Evolutionary conservation across 164 flowering plant species (phyloP), one percentile per base, ranked within the genome.

Genomic region (Stephania japonica): DNA sequence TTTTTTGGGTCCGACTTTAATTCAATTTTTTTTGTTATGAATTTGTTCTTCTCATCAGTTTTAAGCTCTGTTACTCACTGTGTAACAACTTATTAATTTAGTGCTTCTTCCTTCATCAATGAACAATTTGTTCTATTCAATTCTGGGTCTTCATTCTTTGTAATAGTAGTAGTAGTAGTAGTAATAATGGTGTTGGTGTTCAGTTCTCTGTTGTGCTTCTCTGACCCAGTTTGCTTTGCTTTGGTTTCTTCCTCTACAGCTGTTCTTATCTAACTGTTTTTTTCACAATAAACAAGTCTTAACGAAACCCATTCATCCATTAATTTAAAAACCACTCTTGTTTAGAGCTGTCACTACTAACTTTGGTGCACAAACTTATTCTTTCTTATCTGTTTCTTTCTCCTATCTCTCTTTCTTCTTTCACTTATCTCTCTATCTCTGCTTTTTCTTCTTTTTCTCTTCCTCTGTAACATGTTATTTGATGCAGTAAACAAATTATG

Each of bases 1-100:
- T n/a, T n/a, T n/a, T n/a, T n/a, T n/a, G n/a, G 14, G 63, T 32
- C 73, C 70, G 73, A 76, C 77, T 70, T 75, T 74, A 74, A 75
- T 77, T 80, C 77, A 65, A 68, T 65, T 67, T 59, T 67, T n/a
- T 32, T 32, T 32, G 38, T 24, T 73, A 72, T 7, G 69, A 73
- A 47, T 61, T 75, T 27, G 47, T 70, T 62, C 16, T 32, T 32
- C 38, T 32, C 38, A 32, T 32, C 42, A 47, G 44, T 47, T 50
- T 19, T 14, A 59, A 38, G 66, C 44, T 24, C 47, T 70, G 42
- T 68, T 79, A 72, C 71, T 74, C 72, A 66, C 69, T 73, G 75
- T 73, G 75, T 78, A 74, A 74, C 72, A 49, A 14, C 62, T 59
- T 21, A 74, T 74, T 64, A 32, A 62, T 56, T 65, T 68, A 67